These are phyloP conservation scores for Pyrenophora graminea DNA, from an alignment of 2,329 filamentous ascomycete genomes.

Conservation along the genomic window DNA sequence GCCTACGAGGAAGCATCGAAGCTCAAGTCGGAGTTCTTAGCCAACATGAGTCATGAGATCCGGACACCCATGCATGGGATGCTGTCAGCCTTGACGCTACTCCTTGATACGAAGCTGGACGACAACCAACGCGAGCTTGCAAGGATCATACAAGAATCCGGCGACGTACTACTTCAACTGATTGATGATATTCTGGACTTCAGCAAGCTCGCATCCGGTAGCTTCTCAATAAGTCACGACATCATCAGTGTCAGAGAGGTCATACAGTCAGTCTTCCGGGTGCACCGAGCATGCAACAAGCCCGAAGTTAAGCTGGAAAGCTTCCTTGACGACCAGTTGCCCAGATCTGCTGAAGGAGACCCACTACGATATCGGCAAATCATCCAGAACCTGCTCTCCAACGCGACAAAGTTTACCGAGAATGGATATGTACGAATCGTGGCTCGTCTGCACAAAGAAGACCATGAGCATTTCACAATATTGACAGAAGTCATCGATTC, in stretches of 20 bases:
- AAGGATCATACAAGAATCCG: constrained; percentile 63
- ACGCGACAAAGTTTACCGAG: constrained; percentile 67
- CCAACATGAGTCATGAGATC: constrained; percentile 68
- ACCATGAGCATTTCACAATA: constrained; percentile 53
- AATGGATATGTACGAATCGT: constrained; percentile 56
- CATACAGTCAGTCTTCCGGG: constrained; percentile 56
- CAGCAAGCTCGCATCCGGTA: constrained; percentile 65
- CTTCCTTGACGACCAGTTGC: constrained; percentile 53
- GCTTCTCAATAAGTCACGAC: constrained; percentile 61
- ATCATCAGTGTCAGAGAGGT: constrained; percentile 55
- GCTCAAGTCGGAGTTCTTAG: constrained; percentile 64
- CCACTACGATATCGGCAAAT: constrained; percentile 65
- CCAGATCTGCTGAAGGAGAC: constrained; percentile 59
- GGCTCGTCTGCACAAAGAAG: constrained; percentile 48
- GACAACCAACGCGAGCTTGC: constrained; percentile 61
- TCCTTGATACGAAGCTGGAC: constrained; percentile 59
- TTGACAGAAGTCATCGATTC: constrained; percentile 59
- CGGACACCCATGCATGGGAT: constrained; percentile 67
- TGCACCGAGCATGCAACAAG: constrained; percentile 54
- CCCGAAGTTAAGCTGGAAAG: constrained; percentile 54
- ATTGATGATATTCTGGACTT: constrained; percentile 72
- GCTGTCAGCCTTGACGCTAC: constrained; percentile 61
- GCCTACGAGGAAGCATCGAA: constrained; percentile 67
- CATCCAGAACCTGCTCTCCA: constrained; percentile 64
- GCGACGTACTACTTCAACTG: constrained; percentile 61